Percentiles rank a stretch among this genome's conserved stretches.
These are phyloP conservation scores for Macaranga tanarius DNA, from an alignment of 441 rosid species.

Conservation along the genomic window DNA sequence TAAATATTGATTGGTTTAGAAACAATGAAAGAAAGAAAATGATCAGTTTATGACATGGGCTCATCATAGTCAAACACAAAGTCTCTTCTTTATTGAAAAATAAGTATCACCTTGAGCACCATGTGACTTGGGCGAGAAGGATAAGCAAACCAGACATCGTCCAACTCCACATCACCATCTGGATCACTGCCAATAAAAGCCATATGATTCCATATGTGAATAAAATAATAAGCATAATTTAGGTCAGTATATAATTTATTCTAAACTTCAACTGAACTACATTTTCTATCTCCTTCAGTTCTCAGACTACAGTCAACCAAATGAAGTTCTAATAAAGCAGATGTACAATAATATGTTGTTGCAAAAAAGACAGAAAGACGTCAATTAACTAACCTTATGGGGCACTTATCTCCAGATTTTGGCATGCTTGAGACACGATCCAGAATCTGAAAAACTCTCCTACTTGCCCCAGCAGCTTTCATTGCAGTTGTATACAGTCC, in stretches of 20 bases:
- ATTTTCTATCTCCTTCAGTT: too few relatives aligned
- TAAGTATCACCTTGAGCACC: constrained; percentile 75
- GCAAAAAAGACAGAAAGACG: not conserved
- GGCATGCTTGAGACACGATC: constrained; percentile 84
- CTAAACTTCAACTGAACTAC: not conserved
- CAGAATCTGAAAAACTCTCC: constrained; percentile 90
- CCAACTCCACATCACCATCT: constrained; percentile 85
- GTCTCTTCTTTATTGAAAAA: not conserved
- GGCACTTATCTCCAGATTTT: constrained; percentile 73
- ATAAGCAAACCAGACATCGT: constrained; percentile 95
- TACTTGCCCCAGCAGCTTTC: constrained; percentile 98
- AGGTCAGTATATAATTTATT: not conserved
- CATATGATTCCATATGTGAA: not conserved
- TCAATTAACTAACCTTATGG: constrained; percentile 53
- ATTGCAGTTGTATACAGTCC: constrained; percentile 84
- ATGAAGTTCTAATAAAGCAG: constrained; percentile 5
- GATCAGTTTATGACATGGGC: not conserved
- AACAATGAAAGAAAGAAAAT: not conserved
- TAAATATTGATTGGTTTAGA: not conserved
- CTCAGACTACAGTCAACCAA: not conserved
- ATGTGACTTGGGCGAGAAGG: constrained; percentile 89
- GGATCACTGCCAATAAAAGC: constrained; percentile 47
- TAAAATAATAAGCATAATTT: constrained; percentile 2
- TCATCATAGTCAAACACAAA: not conserved
- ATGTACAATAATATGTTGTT: not conserved